phyloP scores from a whole-genome alignment of 192 early-diverging fungal species.

The Coemansia sp. region DNA sequence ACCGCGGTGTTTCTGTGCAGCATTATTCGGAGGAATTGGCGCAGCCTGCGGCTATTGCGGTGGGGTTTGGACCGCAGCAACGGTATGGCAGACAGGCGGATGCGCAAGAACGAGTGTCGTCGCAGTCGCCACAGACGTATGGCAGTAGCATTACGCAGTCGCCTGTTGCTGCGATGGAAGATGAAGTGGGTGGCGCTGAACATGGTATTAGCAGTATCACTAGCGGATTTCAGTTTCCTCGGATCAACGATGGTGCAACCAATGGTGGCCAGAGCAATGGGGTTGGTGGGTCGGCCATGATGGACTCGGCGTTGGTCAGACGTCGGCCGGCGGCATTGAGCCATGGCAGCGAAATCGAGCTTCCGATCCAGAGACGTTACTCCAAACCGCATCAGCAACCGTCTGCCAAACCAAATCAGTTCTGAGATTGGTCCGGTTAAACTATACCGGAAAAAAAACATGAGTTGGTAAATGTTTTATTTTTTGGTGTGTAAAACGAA shows the following conservation, averaged over 20 bases:
- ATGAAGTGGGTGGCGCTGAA: neutral
- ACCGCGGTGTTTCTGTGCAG: neutral
- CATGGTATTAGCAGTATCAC: conserved; percentile 10
- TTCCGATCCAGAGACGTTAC: conserved; percentile 29
- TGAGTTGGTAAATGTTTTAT: neutral
- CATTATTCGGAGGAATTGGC: neutral
- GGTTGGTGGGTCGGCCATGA: neutral
- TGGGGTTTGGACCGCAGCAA: neutral
- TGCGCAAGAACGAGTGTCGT: neutral
- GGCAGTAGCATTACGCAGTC: neutral
- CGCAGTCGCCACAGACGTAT: neutral
- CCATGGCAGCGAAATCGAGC: conserved; percentile 30
- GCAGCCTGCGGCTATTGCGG: neutral
- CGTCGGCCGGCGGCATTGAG: conserved; percentile 34
- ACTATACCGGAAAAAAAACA: no score
- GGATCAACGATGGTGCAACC: conserved; percentile 8
- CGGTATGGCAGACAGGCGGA: neutral
- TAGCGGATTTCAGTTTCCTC: conserved; percentile 27
- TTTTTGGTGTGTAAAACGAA: conserved; percentile 3
- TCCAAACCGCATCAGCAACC: conserved; percentile 12
- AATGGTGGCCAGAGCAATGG: neutral
- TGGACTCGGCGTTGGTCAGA: conserved; percentile 35
- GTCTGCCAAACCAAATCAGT: neutral
- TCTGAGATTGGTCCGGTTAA: neutral
- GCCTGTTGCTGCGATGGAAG: neutral